A percentile compares a stretch with the other conserved stretches of the same genome.
Evolutionary conservation across 805 yeast genomes (phyloP).

Genomic region (Sporopachydermia quercuum): DNA sequence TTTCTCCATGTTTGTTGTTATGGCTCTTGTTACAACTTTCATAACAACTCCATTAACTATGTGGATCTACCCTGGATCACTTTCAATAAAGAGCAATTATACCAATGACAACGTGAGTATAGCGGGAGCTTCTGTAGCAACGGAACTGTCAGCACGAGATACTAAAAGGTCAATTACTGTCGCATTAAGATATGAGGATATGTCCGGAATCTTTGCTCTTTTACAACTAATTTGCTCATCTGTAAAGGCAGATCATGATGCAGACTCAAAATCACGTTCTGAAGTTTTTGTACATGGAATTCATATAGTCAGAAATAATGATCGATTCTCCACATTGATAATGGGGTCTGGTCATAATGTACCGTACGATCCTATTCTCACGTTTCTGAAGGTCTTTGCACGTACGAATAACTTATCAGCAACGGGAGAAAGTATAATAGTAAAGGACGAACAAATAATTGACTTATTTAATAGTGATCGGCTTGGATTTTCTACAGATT

Average conservation of each 20-base stretch:
- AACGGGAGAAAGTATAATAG: background rate
- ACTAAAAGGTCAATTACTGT: conserved; percentile 2
- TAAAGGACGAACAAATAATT: background rate
- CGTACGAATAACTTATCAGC: background rate
- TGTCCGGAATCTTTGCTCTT: background rate
- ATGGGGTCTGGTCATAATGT: background rate
- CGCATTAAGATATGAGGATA: background rate
- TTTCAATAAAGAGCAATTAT: too few relatives aligned
- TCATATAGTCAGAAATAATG: background rate
- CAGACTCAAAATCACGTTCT: background rate
- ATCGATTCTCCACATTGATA: background rate
- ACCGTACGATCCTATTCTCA: background rate
- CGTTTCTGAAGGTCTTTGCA: background rate
- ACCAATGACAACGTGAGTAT: background rate
- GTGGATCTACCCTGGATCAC: conserved; percentile 42
- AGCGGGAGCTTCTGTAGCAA: background rate
- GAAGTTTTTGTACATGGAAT: background rate
- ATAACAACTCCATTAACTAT: conserved; percentile 65
- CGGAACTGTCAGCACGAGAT: background rate
- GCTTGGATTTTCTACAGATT: background rate
- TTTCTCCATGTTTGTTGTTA: conserved; percentile 68
- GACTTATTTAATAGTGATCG: background rate
- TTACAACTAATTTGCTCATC: background rate
- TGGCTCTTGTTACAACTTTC: conserved; percentile 70
- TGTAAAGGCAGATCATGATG: too few relatives aligned